Base-by-base conservation (phyloP, 192 early-diverging fungal genomes). In the Chytriomyces sp. region DNA sequence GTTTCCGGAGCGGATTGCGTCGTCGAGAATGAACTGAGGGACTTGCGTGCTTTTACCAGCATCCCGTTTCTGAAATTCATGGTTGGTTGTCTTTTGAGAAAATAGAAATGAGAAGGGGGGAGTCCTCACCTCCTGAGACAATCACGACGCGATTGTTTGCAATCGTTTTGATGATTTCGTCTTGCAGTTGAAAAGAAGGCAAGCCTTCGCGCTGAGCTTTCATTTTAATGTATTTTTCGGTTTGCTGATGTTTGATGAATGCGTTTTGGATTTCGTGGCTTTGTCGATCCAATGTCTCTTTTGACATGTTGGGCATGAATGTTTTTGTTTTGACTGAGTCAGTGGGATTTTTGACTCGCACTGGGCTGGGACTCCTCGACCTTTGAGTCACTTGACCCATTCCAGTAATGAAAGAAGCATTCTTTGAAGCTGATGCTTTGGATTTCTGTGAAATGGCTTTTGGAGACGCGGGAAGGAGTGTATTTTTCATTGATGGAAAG, bases 41-140 rank as follows among this genome's bases (percentile, higher is more conserved):
- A 84, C 83, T 74, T 84, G 83, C 1, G 83, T 84, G 7, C 60
- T 53, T 60, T 81, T 81, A 63, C 80, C 81, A 63, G n/a, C 81
- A 82, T 69, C 70, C 82, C 43, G 79, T 80, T 75, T 69, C 78
- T 67, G 23, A 16, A 44, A 62, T 23, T 11, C n/a, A n/a, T n/a
- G n/a, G n/a, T n/a, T n/a, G n/a, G n/a, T n/a, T n/a, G n/a, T n/a
- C n/a, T n/a, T n/a, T n/a, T n/a, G n/a, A n/a, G n/a, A n/a, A n/a
- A n/a, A n/a, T n/a, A n/a, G n/a, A n/a, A n/a, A n/a, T n/a, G n/a
- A n/a, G n/a, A n/a, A n/a, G n/a, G n/a, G n/a, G n/a, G n/a, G n/a
- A 3, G 11, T 18, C 68, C 50, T 69, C 79, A 80, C 72, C 83
- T 64, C 81, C 81, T 9, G 77, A 79, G n/a, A 86, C 66, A 49